These are phyloP conservation scores for Epichloe typhina DNA, from an alignment of 2,329 filamentous ascomycete genomes.

Conservation along the genomic window DNA sequence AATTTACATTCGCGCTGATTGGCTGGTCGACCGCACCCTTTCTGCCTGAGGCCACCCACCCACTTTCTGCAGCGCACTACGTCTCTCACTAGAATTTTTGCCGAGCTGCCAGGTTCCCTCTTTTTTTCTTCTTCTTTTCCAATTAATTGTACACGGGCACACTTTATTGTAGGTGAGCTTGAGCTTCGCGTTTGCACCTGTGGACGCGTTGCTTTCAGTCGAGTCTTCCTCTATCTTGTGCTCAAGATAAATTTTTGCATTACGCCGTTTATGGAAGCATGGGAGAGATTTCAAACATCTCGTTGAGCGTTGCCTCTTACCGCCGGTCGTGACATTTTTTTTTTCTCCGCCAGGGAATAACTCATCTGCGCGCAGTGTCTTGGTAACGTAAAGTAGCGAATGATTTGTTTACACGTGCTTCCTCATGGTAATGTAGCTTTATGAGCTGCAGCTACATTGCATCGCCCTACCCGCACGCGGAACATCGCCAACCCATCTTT, in stretches of 20 bases:
- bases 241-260: conserved; percentile 38
- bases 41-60: conserved; percentile 5
- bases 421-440: not conserved
- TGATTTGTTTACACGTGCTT: not conserved
- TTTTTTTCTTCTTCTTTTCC: conserved; percentile 26
- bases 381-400: not conserved
- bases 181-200: conserved; percentile 28
- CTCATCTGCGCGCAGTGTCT: no score
- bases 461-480: conserved; percentile 64
- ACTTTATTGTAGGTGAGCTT: conserved; percentile 62
- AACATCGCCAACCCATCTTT: conserved; percentile 74
- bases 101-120: conserved; percentile 6
- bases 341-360: no score
- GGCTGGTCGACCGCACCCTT: conserved; percentile 12
- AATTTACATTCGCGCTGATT: conserved; percentile 32
- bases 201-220: conserved; percentile 32
- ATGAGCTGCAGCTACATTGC: conserved; percentile 95
- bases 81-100: conserved; percentile 11
- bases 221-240: conserved; percentile 64
- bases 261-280: conserved; percentile 62
- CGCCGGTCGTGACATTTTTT: conserved; percentile 52
- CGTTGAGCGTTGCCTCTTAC: conserved; percentile 56
- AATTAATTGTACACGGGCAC: conserved; percentile 53
- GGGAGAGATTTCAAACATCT: conserved; percentile 40
- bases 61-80: conserved; percentile 4